Percentiles rank a stretch among this genome's conserved stretches.
Conservation (phyloP, 345 rosid genomes). For the Acer campestre region DNA sequence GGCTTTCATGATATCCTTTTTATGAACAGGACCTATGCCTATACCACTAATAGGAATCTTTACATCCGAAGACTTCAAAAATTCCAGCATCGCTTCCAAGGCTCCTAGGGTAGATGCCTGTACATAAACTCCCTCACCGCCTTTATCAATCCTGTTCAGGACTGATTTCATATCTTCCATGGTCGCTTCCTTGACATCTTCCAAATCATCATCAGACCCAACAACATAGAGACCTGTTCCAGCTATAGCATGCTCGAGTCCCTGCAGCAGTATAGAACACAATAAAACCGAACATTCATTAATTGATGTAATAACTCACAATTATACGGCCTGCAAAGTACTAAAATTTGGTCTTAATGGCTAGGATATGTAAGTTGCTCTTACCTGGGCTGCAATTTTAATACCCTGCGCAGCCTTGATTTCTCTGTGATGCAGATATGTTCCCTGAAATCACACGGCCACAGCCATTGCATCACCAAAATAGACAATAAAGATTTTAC, state of each 20-base stretch:
- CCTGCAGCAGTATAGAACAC: constrained; percentile 41
- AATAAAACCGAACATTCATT: constrained; percentile 12
- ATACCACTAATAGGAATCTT: constrained; percentile 92
- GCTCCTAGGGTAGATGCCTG: constrained; percentile 98
- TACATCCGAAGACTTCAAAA: constrained; percentile 82
- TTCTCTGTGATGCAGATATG: constrained; percentile 79
- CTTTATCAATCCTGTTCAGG: constrained; percentile 79
- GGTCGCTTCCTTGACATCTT: constrained; percentile 64
- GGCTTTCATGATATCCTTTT: constrained; percentile 92
- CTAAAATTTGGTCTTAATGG: neutral
- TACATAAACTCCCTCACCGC: constrained; percentile 92
- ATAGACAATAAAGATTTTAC: neutral
- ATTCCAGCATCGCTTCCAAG: constrained; percentile 91
- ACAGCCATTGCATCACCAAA: constrained; percentile 20
- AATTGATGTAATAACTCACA: neutral
- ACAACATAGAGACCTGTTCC: constrained; percentile 86
- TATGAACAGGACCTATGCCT: constrained; percentile 92
- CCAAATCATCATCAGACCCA: constrained; percentile 76
- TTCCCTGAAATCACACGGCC: constrained; percentile 66
- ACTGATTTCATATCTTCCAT: constrained; percentile 90
- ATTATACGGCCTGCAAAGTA: neutral
- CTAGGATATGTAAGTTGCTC: neutral
- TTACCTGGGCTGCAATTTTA: constrained; percentile 91
- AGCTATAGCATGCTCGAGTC: constrained; percentile 94
- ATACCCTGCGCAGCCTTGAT: constrained; percentile 97